These are phyloP conservation scores for Clitopilus hobsonii DNA, from an alignment of 768 basidiomycete species.

Conservation along the genomic window DNA sequence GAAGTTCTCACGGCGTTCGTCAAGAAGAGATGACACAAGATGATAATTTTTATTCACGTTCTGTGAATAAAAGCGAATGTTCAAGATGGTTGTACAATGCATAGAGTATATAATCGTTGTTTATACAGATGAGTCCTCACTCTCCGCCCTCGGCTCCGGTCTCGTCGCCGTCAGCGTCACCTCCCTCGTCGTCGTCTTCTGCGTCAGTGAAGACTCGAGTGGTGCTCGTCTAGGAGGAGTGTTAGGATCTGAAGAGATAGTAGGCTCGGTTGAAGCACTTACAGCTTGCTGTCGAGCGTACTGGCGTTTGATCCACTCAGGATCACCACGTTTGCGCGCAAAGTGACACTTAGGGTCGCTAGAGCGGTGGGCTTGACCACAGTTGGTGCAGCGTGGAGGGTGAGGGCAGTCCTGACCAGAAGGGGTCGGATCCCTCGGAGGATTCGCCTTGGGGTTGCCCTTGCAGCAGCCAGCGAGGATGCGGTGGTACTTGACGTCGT, in stretches of 20 bases:
- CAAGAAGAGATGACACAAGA: neutral
- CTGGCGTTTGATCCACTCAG: neutral
- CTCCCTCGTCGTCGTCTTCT: no score
- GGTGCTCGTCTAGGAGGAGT: no score
- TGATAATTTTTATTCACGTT: neutral
- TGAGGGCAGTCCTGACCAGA: neutral
- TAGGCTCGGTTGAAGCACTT: neutral
- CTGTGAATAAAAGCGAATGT: neutral
- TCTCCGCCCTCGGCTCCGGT: no score
- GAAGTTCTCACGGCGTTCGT: neutral
- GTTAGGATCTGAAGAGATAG: no score
- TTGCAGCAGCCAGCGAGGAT: neutral
- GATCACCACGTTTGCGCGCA: neutral
- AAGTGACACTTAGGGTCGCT: neutral
- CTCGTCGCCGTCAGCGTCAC: no score
- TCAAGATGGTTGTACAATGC: neutral
- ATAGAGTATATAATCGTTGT: no score
- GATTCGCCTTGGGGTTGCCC: neutral
- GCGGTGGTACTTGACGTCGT: no score
- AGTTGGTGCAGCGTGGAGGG: neutral
- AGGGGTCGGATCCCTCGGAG: neutral
- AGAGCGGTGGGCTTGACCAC: neutral
- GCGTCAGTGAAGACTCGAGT: no score
- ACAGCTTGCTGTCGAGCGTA: neutral
- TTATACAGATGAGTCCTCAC: no score